These are phyloP conservation scores for Fistulinella cinereoalba DNA, from an alignment of 1,284 basidiomycete species.

Conservation along the genomic window DNA sequence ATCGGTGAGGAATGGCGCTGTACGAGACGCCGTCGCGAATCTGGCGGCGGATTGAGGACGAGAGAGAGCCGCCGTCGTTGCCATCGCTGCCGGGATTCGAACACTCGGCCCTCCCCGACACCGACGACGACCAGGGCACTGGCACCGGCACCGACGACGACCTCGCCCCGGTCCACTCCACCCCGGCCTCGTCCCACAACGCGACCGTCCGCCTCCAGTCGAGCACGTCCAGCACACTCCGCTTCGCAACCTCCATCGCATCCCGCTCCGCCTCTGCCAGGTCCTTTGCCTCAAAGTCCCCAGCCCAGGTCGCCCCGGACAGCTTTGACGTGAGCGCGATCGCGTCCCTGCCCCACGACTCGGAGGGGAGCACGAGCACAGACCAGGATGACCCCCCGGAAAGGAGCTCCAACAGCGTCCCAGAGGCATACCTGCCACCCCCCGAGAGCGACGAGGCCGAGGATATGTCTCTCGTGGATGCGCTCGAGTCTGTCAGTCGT, in stretches of 20 bases:
- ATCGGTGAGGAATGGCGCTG: constrained; percentile 34
- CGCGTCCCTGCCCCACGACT: constrained; percentile 47
- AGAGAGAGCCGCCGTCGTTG: constrained; percentile 71
- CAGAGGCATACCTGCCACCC: constrained; percentile 51
- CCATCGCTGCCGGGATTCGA: constrained; percentile 71
- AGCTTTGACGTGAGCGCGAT: constrained; percentile 63
- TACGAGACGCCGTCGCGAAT: constrained; percentile 78
- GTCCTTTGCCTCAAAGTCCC: constrained; percentile 36
- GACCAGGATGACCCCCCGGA: constrained; percentile 38
- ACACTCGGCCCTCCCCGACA: constrained; percentile 46
- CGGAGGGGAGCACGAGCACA: constrained; percentile 39
- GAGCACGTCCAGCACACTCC: constrained; percentile 60
- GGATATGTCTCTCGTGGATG: constrained; percentile 56
- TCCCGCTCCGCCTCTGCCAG: constrained; percentile 47
- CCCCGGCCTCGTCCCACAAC: constrained; percentile 49
- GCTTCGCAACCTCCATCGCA: constrained; percentile 69
- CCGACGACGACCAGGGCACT: constrained; percentile 29
- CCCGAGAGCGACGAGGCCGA: constrained; percentile 40
- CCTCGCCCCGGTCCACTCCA: constrained; percentile 57
- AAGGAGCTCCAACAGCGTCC: constrained; percentile 47
- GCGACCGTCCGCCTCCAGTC: constrained; percentile 47
- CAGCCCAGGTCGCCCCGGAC: constrained; percentile 32
- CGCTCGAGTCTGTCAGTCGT: constrained; percentile 57
- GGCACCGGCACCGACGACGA: constrained; percentile 37
- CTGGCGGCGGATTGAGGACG: constrained; percentile 75